Percentiles rank a stretch among this genome's conserved stretches.
phyloP scores from a whole-genome alignment of 805 yeast genomes.

The Ogataea pignaliae region DNA sequence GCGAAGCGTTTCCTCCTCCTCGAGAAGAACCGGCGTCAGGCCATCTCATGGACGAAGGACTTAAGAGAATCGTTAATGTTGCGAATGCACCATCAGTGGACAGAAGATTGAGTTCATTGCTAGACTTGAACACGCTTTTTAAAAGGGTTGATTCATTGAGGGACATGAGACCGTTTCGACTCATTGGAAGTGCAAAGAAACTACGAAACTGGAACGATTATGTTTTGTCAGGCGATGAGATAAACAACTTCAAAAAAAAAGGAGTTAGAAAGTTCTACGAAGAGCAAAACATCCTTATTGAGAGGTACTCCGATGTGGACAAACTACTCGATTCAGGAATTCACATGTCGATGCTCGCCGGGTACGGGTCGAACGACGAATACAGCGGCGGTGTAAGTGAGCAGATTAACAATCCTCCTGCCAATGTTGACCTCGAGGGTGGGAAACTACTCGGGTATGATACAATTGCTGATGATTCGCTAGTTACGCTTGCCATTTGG shows the following conservation, averaged over 20 bases:
- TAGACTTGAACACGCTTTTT: conserved; percentile 15
- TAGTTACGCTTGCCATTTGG: conserved; percentile 56
- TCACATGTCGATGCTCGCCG: conserved; percentile 57
- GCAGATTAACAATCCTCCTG: conserved; percentile 43
- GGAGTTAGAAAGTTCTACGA: conserved; percentile 42
- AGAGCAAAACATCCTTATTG: conserved; percentile 56
- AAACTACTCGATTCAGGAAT: conserved; percentile 65
- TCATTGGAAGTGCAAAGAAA: conserved; percentile 40
- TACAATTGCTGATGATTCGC: conserved; percentile 34
- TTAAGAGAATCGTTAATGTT: too few relatives aligned
- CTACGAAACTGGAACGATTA: conserved; percentile 37
- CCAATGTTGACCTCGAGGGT: conserved; percentile 54
- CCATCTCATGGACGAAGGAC: neutral
- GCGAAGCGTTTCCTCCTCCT: neutral
- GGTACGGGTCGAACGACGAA: conserved; percentile 42
- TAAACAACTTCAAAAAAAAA: conserved; percentile 23
- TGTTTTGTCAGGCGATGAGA: conserved; percentile 18
- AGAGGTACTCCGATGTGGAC: conserved; percentile 56
- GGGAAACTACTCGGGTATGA: conserved; percentile 50
- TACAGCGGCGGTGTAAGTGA: conserved; percentile 8
- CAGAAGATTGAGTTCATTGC: conserved; percentile 22
- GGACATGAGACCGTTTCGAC: conserved; percentile 40
- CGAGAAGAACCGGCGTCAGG: neutral
- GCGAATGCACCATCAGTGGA: conserved; percentile 10
- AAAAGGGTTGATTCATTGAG: conserved; percentile 30